These are phyloP conservation scores for Trichoderma atrobrunneum DNA, from an alignment of 2,329 filamentous ascomycete species.

Conservation along the genomic window DNA sequence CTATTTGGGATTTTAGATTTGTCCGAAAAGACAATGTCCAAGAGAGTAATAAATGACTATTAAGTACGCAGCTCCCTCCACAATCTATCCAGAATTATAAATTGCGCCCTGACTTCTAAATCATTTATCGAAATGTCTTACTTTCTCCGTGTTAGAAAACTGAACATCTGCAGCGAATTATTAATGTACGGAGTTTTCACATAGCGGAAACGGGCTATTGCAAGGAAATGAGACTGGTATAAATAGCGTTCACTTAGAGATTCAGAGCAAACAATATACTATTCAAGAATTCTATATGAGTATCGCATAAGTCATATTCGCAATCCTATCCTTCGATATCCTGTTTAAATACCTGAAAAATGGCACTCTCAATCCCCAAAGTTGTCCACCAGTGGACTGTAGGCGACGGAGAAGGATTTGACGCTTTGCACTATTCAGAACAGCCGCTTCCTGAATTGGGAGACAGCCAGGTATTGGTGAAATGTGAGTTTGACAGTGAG, in stretches of 20 bases:
- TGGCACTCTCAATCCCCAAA: neutral
- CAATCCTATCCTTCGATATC: neutral
- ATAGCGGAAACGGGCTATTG: neutral
- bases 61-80: neutral
- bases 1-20: neutral
- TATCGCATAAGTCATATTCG: no score
- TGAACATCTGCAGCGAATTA: neutral
- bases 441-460: slow-evolving; percentile 3
- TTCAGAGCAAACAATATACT: neutral
- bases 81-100: neutral
- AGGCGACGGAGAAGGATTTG: neutral
- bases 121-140: neutral
- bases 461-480: neutral
- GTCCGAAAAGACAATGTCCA: neutral
- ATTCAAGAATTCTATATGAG: neutral
- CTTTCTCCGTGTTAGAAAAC: neutral
- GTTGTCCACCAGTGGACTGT: neutral
- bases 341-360: neutral
- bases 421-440: neutral
- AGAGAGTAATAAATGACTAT: neutral
- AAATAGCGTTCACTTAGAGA: neutral
- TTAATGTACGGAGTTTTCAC: neutral
- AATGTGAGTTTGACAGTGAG: neutral
- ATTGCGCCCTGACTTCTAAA: neutral
- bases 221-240: neutral